A percentile compares a stretch with the other conserved stretches of the same genome.
Conservation (phyloP, 2,329 filamentous ascomycete genomes). For the Chrysoporthe cubensis region DNA sequence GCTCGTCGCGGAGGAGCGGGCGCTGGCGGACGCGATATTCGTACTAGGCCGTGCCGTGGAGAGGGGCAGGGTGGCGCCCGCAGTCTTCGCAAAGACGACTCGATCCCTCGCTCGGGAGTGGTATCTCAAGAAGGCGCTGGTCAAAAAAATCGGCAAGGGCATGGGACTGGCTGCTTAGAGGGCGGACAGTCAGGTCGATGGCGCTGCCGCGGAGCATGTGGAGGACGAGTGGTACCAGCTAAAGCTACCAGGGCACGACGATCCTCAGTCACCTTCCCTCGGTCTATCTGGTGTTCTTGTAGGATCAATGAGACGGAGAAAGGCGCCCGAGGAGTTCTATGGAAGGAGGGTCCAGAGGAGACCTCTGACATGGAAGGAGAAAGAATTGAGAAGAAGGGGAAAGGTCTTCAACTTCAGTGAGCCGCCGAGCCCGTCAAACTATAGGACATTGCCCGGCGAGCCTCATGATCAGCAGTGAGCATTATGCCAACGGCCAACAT, state of each 20-base stretch:
- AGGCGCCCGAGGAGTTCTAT: background rate
- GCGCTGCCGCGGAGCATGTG: background rate
- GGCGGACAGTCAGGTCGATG: conserved; percentile 10
- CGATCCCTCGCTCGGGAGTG: conserved; percentile 76
- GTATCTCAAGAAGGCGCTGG: conserved; percentile 82
- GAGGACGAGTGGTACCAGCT: background rate
- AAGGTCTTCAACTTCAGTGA: background rate
- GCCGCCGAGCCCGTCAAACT: background rate
- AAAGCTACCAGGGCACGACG: background rate
- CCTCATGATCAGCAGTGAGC: background rate
- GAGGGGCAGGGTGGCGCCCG: conserved; percentile 68
- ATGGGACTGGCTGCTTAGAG: conserved; percentile 62
- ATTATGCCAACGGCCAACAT: background rate
- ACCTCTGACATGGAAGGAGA: background rate
- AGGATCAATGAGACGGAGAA: background rate
- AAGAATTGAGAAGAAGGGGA: background rate
- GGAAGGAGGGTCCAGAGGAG: background rate
- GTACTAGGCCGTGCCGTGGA: conserved; percentile 77
- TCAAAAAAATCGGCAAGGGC: conserved; percentile 75
- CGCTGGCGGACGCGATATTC: conserved; percentile 84
- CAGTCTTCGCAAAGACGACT: conserved; percentile 80
- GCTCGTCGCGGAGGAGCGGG: conserved; percentile 85
- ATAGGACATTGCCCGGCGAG: background rate
- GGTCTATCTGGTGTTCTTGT: background rate
- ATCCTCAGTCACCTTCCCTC: no score